A percentile compares a stretch with the other conserved stretches of the same genome.
These are phyloP conservation scores for Alternaria novae-zelandiae DNA, from an alignment of 2,329 filamentous ascomycete species.

Conservation along the genomic window DNA sequence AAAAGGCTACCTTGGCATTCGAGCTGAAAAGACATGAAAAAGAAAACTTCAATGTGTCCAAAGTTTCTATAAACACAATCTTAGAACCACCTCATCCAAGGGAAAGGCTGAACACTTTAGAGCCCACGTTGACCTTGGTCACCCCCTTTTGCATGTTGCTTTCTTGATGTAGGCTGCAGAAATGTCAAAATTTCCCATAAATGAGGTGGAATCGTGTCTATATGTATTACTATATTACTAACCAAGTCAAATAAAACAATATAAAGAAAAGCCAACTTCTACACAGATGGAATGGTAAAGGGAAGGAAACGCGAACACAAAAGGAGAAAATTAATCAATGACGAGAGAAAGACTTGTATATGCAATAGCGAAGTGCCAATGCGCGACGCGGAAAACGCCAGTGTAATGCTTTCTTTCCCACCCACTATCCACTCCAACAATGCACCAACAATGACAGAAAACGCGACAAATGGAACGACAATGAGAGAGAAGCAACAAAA, in stretches of 20 bases:
- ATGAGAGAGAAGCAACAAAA: neutral
- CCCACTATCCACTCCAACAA: neutral
- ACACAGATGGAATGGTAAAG: neutral
- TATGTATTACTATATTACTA: neutral
- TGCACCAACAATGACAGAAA: neutral
- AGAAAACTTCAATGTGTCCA: neutral
- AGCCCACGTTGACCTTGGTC: neutral
- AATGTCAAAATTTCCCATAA: rapidly evolving
- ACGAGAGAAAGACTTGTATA: neutral
- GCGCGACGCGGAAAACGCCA: neutral
- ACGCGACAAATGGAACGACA: neutral
- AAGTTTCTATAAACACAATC: neutral
- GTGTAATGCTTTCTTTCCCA: neutral
- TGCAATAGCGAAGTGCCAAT: neutral
- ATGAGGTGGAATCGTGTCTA: neutral
- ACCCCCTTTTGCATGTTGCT: neutral
- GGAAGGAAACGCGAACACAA: neutral
- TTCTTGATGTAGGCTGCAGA: neutral
- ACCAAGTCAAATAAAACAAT: neutral
- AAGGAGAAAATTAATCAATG: neutral
- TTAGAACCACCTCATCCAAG: neutral
- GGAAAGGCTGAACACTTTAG: neutral
- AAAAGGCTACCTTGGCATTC: neutral
- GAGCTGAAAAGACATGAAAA: too few species aligned
- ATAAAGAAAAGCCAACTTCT: neutral